Conservation (phyloP, 306 rosid species). For the Trifolium subterraneum region DNA sequence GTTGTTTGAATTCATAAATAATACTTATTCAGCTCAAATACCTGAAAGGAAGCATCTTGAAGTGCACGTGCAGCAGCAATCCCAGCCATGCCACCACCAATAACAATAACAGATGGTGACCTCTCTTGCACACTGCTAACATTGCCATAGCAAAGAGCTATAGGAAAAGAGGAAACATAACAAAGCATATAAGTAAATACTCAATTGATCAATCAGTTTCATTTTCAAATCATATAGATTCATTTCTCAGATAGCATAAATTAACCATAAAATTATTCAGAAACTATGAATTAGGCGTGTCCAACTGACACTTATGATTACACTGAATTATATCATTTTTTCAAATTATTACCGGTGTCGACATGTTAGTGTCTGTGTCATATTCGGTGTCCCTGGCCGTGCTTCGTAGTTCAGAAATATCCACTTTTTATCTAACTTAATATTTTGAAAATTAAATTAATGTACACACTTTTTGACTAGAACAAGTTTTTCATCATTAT, state of each 20-base stretch:
- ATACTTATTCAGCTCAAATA: slow-evolving; percentile 32
- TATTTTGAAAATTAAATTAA: neutral
- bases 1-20: neutral
- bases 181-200: slow-evolving; percentile 6
- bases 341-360: no score
- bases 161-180: neutral
- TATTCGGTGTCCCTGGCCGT: no score
- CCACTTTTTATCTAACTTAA: neutral
- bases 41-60: slow-evolving; percentile 91
- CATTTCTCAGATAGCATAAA: neutral
- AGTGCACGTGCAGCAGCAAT: slow-evolving; percentile 96
- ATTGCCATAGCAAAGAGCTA: slow-evolving; percentile 67
- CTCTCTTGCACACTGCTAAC: slow-evolving; percentile 54
- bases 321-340: no score
- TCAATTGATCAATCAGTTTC: neutral
- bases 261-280: neutral
- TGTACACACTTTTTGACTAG: slow-evolving; percentile 5
- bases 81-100: slow-evolving; percentile 97
- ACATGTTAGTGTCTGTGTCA: no score
- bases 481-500: neutral
- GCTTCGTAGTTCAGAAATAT: no score
- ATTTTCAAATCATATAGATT: neutral
- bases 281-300: no score
- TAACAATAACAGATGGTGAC: slow-evolving; percentile 90
- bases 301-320: no score